Evolutionary conservation across 1,139 yeast genomes (phyloP).

Genomic region (Saccharomycopsis hybrid): DNA sequence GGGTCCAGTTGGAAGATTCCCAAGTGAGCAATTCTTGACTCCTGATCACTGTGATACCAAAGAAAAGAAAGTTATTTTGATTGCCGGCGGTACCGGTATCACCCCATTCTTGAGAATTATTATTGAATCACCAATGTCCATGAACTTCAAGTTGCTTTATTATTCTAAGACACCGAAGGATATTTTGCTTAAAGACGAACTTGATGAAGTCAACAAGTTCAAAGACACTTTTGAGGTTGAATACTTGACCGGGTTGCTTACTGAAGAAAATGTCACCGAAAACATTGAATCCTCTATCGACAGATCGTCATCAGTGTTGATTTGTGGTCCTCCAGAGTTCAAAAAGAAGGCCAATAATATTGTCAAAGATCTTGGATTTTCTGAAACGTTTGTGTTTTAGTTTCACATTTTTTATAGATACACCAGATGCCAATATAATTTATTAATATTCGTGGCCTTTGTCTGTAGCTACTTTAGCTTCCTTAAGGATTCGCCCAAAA

Average conservation of each 20-base stretch:
- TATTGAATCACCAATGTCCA: constrained; percentile 53
- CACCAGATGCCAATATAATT: no score
- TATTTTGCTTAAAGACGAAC: constrained; percentile 59
- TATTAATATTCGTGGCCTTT: no score
- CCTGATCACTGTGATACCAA: constrained; percentile 46
- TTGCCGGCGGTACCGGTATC: constrained; percentile 83
- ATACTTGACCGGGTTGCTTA: constrained; percentile 47
- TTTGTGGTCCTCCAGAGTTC: constrained; percentile 78
- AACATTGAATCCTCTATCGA: constrained; percentile 12
- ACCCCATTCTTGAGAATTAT: constrained; percentile 72
- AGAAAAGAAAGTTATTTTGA: constrained; percentile 55
- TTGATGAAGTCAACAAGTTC: constrained; percentile 66
- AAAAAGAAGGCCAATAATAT: constrained; percentile 43
- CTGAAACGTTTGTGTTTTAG: constrained; percentile 65
- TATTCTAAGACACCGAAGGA: constrained; percentile 73
- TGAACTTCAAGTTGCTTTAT: constrained; percentile 53
- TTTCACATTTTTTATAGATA: no score
- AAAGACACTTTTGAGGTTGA: constrained; percentile 42
- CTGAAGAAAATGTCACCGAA: constrained; percentile 36
- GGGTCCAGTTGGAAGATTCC: constrained; percentile 72
- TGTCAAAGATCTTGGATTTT: constrained; percentile 60
- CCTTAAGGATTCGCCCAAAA: no score
- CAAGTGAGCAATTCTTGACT: constrained; percentile 19
- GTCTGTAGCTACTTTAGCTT: no score
- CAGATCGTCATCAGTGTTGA: constrained; percentile 39